Evolutionary conservation across 768 basidiomycete genomes (phyloP), one percentile per base, ranked within the genome.

Genomic region (Mrakia frigida): DNA sequence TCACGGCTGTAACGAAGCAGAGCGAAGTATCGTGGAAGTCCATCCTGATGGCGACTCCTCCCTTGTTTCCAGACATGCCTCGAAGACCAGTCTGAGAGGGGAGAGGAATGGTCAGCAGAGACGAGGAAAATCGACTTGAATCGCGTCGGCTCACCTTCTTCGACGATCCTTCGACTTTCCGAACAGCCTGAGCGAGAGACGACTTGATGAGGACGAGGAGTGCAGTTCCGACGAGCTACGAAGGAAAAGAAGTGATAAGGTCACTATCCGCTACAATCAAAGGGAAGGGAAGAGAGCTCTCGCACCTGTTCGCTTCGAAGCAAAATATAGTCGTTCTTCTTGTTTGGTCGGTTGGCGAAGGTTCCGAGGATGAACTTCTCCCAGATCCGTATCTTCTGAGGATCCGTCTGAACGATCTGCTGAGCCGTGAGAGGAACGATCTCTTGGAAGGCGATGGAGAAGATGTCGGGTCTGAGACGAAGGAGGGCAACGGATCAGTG

Each of bases 401-500:
- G 94, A 83, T 98, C 95, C 9, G 94, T 91, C 82, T 97, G 94
- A 23, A 98, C 87, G 60, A 99, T 98, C 82, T 98, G 95, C 80
- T 95, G 93, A 3, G 97, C 93, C n/a, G 93, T 98, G 67, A 99
- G 87, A 6, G 94, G 94, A 0, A 99, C 97, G 73, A 99, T 94
- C 83, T 99, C 97, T 83, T 99, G 95, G 82, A 98, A 97, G 2
- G 92, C 93, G 39, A 98, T 86, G 31, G 90, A 90, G 82, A 96
- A 90, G 78, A 98, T 89, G 81, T 98, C 94, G 9, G 94, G 94
- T 61, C 92, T 92, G 74, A n/a, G 16, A 73, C 2, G 46, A 52
- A 43, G 65, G 35, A 28, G 65, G 79, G 35, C 18, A 10, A 16
- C 56, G 18, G 6, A 16, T 61, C 60, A 61, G 69, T 25, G 18